Conservation (phyloP, 2,329 filamentous ascomycete genomes). For the Cephalotrichum gorgonifer region DNA sequence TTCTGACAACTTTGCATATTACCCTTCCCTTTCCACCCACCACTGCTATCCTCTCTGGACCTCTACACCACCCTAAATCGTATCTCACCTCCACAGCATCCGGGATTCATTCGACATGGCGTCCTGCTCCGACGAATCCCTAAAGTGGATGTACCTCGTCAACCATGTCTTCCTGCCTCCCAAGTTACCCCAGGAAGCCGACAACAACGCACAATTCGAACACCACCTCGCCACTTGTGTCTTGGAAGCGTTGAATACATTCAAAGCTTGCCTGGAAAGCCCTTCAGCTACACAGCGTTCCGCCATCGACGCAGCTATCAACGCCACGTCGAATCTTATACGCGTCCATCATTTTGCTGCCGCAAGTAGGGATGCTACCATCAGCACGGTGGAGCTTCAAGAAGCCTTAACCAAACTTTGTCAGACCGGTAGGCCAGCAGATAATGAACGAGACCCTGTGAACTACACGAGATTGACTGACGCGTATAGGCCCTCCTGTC, state of each 20-base stretch:
- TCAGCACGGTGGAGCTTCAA: background rate
- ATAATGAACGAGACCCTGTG: background rate
- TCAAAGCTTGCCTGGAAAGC: background rate
- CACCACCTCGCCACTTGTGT: background rate
- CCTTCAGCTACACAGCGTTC: background rate
- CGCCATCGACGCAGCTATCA: background rate
- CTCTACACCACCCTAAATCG: no score
- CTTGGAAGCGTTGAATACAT: background rate
- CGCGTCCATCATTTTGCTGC: background rate
- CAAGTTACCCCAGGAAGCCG: slow-evolving; percentile 14
- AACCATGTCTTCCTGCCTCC: slow-evolving; percentile 22
- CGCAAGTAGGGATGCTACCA: background rate
- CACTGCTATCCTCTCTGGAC: no score
- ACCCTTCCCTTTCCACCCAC: no score
- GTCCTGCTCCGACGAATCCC: background rate
- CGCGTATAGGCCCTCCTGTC: slow-evolving; percentile 6
- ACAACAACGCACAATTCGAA: background rate
- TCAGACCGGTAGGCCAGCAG: background rate
- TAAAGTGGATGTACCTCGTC: slow-evolving; percentile 6
- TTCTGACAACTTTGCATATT: no score
- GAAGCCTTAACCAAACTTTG: background rate
- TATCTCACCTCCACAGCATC: no score
- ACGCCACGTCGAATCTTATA: background rate
- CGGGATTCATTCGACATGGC: background rate
- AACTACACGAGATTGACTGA: background rate